A percentile compares a stretch with the other conserved stretches of the same genome.
Conservation (phyloP, 2,329 filamentous ascomycete species). For the Cytospora mali region DNA sequence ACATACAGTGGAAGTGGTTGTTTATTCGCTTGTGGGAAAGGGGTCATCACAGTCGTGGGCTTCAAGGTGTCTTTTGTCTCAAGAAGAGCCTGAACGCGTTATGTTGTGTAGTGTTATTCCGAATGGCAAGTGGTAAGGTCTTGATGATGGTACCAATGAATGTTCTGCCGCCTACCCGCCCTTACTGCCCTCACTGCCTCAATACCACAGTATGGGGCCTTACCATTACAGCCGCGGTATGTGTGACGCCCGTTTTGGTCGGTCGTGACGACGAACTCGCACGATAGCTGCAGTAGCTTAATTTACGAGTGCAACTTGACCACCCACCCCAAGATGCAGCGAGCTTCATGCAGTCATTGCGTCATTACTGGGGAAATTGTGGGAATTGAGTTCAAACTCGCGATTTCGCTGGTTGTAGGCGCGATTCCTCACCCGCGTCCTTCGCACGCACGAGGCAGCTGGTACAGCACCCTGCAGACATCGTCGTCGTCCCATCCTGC, state of each 20-base stretch:
- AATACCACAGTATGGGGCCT: neutral
- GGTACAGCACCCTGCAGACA: neutral
- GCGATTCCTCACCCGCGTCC: neutral
- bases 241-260: neutral
- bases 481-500: neutral
- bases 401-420: neutral
- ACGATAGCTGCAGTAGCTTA: neutral
- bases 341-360: slow-evolving; percentile 17
- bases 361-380: slow-evolving; percentile 14
- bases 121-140: neutral
- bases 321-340: neutral
- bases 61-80: neutral
- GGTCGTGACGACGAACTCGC: neutral
- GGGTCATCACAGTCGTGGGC: neutral
- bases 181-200: too few species aligned
- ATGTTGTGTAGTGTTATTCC: neutral
- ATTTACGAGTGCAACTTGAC: neutral
- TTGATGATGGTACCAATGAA: neutral
- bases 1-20: neutral
- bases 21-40: neutral
- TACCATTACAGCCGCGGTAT: neutral
- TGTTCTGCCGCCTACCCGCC: neutral
- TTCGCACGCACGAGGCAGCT: neutral
- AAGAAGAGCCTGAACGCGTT: neutral
- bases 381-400: neutral